phyloP scores from a whole-genome alignment of 108 stramenopile species.

The Schizochytrium sp. region DNA sequence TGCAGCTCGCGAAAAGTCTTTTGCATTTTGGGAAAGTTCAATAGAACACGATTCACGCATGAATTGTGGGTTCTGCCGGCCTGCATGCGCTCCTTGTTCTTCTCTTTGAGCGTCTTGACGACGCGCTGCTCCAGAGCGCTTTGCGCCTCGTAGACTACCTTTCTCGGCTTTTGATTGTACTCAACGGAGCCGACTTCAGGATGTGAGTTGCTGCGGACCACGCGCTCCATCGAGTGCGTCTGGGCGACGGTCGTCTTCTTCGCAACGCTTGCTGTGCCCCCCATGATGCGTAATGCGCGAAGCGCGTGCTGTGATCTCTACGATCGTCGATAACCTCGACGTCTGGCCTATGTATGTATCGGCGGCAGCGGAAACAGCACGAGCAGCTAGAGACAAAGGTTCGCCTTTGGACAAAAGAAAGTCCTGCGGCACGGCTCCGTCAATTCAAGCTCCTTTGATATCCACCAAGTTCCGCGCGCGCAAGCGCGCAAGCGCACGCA shows the following conservation, averaged over 20 bases:
- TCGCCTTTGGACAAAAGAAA: too few species aligned
- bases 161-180: neutral
- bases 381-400: too few species aligned
- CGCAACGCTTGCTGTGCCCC: neutral
- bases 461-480: too few species aligned
- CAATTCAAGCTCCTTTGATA: too few species aligned
- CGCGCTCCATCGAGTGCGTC: neutral
- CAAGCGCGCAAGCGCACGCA: too few species aligned
- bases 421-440: too few species aligned
- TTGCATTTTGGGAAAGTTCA: conserved; percentile 12
- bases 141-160: neutral
- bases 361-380: too few species aligned
- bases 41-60: neutral
- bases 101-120: neutral
- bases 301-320: too few species aligned
- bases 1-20: neutral
- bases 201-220: neutral
- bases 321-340: too few species aligned
- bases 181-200: neutral
- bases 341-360: too few species aligned
- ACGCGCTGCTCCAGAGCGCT: neutral
- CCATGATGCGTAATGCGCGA: neutral
- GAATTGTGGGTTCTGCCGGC: neutral
- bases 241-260: neutral
- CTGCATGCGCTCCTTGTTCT: conserved; percentile 13